These are phyloP conservation scores for Eremothecium cymbalariae DNA, from an alignment of 1,139 yeast genomes.

Conservation along the genomic window DNA sequence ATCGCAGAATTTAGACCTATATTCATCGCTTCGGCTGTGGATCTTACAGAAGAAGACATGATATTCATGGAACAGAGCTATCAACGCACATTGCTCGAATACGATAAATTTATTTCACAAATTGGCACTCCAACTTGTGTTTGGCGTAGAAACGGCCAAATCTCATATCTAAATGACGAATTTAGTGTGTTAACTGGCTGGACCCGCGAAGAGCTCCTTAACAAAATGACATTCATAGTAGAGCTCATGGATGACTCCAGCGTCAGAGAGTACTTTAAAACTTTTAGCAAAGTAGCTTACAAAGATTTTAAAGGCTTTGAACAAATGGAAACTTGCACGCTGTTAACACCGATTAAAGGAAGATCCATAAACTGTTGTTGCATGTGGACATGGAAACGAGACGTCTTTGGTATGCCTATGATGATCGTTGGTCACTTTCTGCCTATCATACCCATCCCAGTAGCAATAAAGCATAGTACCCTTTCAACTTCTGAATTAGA, in stretches of 20 bases:
- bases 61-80: slow-evolving; percentile 95
- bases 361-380: slow-evolving; percentile 59
- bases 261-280: slow-evolving; percentile 78
- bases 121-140: slow-evolving; percentile 93
- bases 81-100: slow-evolving; percentile 82
- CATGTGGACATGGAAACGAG: slow-evolving; percentile 87
- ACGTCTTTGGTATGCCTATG: slow-evolving; percentile 92
- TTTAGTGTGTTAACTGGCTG: slow-evolving; percentile 88
- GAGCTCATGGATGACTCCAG: slow-evolving; percentile 84
- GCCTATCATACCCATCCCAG: slow-evolving; percentile 36
- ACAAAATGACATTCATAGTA: slow-evolving; percentile 66
- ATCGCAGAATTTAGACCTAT: slow-evolving; percentile 89
- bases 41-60: slow-evolving; percentile 80
- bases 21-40: slow-evolving; percentile 85
- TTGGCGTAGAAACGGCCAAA: slow-evolving; percentile 94
- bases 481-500: no score
- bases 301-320: slow-evolving; percentile 86
- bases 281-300: slow-evolving; percentile 78
- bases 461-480: no score
- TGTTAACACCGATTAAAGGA: slow-evolving; percentile 30
- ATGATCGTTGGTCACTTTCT: slow-evolving; percentile 91
- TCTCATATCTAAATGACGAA: slow-evolving; percentile 89
- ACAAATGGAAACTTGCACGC: slow-evolving; percentile 56
- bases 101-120: slow-evolving; percentile 71
- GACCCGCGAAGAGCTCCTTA: slow-evolving; percentile 60